A percentile compares a stretch with the other conserved stretches of the same genome.
Conservation (phyloP, 2,329 filamentous ascomycete genomes). For the Thelonectria blattea region DNA sequence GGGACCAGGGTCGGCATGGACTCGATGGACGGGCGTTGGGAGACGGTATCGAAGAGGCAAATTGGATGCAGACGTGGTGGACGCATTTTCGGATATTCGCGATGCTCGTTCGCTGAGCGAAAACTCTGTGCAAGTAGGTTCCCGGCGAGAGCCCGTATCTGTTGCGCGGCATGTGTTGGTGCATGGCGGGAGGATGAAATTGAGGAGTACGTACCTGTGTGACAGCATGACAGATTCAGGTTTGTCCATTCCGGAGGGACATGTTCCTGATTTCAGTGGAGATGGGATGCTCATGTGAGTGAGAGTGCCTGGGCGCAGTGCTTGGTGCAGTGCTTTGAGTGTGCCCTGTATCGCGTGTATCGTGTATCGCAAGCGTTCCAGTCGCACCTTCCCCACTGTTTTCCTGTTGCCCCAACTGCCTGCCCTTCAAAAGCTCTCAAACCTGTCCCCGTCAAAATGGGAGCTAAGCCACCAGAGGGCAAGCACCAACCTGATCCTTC, state of each 20-base stretch:
- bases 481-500: slow-evolving; percentile 14
- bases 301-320: background rate
- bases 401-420: slow-evolving; percentile 16
- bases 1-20: slow-evolving; percentile 23
- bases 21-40: background rate
- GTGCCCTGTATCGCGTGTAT: background rate
- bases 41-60: background rate
- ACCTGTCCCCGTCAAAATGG: slow-evolving; percentile 27
- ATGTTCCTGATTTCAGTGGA: slow-evolving; percentile 21
- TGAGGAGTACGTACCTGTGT: background rate
- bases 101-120: background rate
- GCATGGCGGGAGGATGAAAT: background rate
- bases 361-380: slow-evolving; percentile 20
- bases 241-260: background rate
- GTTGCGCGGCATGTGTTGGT: background rate
- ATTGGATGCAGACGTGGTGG: background rate
- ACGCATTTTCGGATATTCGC: background rate
- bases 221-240: background rate
- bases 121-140: background rate
- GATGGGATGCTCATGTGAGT: background rate
- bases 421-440: slow-evolving; percentile 26
- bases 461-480: slow-evolving; percentile 25
- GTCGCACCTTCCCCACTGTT: slow-evolving; percentile 1
- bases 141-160: background rate
- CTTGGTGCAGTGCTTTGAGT: slow-evolving; percentile 5